Evolutionary conservation across 2,329 filamentous ascomycete genomes (phyloP), one percentile per base, ranked within the genome.

Genomic region (Apiospora hydei): DNA sequence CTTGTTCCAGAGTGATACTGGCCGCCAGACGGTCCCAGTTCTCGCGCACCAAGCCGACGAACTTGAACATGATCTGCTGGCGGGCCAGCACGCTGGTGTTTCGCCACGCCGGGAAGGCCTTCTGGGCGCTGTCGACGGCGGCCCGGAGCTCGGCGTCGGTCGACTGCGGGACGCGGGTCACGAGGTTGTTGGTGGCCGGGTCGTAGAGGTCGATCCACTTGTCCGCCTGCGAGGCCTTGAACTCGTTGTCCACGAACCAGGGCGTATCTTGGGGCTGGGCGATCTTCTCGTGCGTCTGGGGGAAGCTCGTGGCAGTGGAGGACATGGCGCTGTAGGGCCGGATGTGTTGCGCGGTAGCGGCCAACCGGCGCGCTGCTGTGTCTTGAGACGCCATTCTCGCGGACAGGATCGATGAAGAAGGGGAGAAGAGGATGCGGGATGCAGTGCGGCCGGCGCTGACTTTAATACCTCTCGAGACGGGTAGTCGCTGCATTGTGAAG

Each of bases 41-140:
- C 84, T 95, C 92, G 70, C 93, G 87, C 81, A 96, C 94, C 79
- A 96, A 85, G 44, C 88, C 88, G 46, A 94, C 93, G 78, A 94
- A 95, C 83, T 92, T 93, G 88, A 96, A 96, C 92, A 96, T 94
- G 84, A 96, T 92, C 84, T 94, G 90, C 86, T 96, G 94, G 74
- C 93, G 88, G 74, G 89, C 85, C 76, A 96, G 87, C 75, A 96
- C 85, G 80, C 90, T 93, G 38, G 90, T 95, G 75, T 88, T 86
- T 77, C 86, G 90, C 94, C 94, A 96, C 69, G 86, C 86, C 75
- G 91, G 89, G 81, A 94, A 96, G 0, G 94, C 94, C 83, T 90
- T 91, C 83, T 92, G 85, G 5, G 94, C 93, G 80, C 92, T 94
- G 76, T 90, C 92, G 2, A 95, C 92, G 8, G 91, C 92, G 18